phyloP scores from a whole-genome alignment of 768 basidiomycete genomes.

The Trametes sanguinea region DNA sequence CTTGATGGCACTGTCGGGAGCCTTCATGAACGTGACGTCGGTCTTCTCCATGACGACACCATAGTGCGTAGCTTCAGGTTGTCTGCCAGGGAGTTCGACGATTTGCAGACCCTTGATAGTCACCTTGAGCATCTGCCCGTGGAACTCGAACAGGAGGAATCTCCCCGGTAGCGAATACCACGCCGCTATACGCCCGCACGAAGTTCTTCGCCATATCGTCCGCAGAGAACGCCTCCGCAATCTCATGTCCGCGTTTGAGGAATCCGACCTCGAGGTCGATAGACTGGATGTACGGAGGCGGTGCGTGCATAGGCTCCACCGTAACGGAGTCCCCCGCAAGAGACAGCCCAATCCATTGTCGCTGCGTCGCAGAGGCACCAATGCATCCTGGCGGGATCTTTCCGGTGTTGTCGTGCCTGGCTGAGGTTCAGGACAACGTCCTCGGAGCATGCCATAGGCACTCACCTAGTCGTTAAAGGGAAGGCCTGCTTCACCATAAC shows the following conservation, averaged over 20 bases:
- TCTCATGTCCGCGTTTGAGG: slow-evolving; percentile 51
- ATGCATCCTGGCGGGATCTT: slow-evolving; percentile 68
- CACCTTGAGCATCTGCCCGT: slow-evolving; percentile 80
- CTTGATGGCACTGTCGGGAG: slow-evolving; percentile 77
- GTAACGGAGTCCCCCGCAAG: slow-evolving; percentile 73
- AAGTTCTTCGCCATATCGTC: slow-evolving; percentile 85
- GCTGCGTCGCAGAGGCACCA: slow-evolving; percentile 75
- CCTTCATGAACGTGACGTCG: slow-evolving; percentile 89
- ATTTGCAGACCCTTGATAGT: slow-evolving; percentile 59
- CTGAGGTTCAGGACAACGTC: not conserved
- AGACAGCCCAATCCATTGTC: slow-evolving; percentile 90
- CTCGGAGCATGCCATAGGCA: not conserved
- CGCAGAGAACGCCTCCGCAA: slow-evolving; percentile 72
- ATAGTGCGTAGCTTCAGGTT: slow-evolving; percentile 42
- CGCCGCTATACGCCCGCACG: slow-evolving; percentile 69
- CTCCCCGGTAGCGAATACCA: slow-evolving; percentile 70
- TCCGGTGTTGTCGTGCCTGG: slow-evolving; percentile 78
- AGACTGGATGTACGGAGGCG: slow-evolving; percentile 66
- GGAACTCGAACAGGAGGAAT: slow-evolving; percentile 84
- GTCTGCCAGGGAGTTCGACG: slow-evolving; percentile 64
- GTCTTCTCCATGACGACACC: slow-evolving; percentile 90
- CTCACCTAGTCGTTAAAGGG: slow-evolving; percentile 74
- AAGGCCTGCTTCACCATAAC: slow-evolving; percentile 73
- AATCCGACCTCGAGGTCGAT: slow-evolving; percentile 83
- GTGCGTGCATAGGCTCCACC: slow-evolving; percentile 56